A percentile compares a stretch with the other conserved stretches of the same genome.
Conservation (phyloP, 108 stramenopile genomes). For the Nitzschia sp. region DNA sequence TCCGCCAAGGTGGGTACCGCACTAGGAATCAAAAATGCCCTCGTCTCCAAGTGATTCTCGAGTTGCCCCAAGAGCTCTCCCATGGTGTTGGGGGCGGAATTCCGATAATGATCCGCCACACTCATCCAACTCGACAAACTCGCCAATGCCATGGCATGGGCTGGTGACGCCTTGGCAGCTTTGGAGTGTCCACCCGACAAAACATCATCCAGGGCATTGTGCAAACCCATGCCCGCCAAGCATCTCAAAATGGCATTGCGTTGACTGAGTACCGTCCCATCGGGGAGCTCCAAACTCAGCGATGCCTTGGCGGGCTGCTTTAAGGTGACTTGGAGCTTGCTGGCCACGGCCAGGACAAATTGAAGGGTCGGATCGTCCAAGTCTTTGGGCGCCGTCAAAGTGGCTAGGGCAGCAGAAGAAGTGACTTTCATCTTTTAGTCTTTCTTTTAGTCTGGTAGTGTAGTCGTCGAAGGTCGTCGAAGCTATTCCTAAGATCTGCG, state of each 20-base stretch:
- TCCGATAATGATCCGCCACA: conserved; percentile 55
- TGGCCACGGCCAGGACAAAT: conserved; percentile 48
- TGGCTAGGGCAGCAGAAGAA: conserved; percentile 49
- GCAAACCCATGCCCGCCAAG: conserved; percentile 63
- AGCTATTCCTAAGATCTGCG: no score
- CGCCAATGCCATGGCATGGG: conserved; percentile 57
- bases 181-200: conserved; percentile 69
- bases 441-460: background rate
- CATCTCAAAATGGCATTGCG: conserved; percentile 78
- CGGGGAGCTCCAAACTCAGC: conserved; percentile 33
- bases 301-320: conserved; percentile 45
- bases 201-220: conserved; percentile 65
- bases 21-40: conserved; percentile 69
- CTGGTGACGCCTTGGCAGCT: conserved; percentile 43
- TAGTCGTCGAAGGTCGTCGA: no score
- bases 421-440: conserved; percentile 17
- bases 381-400: conserved; percentile 43
- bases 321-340: conserved; percentile 57
- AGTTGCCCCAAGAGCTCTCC: conserved; percentile 40
- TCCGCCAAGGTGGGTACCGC: conserved; percentile 61
- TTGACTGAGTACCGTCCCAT: conserved; percentile 50
- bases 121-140: conserved; percentile 79
- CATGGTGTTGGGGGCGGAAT: background rate
- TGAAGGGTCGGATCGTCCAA: conserved; percentile 58
- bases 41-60: conserved; percentile 56